Percentiles rank a stretch among this genome's conserved stretches.
Conservation (phyloP, 345 rosid species). For the Salix exigua region DNA sequence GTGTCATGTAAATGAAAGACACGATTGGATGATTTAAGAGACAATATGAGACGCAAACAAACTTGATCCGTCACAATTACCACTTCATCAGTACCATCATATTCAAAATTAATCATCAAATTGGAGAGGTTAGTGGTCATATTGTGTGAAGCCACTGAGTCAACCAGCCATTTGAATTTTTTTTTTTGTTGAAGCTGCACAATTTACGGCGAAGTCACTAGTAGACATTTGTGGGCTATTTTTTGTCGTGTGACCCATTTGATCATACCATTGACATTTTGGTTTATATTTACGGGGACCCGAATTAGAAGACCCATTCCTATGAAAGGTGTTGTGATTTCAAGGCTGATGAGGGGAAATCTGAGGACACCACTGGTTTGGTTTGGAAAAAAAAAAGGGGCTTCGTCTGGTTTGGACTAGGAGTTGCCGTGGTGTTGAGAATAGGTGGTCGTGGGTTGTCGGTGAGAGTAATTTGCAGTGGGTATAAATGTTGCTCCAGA, state of each 20-base stretch:
- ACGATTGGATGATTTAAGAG: not conserved
- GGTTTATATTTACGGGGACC: too few species aligned
- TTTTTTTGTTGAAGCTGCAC: too few species aligned
- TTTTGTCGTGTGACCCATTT: not conserved
- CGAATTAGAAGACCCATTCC: not conserved
- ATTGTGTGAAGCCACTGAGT: too few species aligned
- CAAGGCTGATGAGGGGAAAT: not conserved
- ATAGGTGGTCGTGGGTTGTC: too few species aligned
- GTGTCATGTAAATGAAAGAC: not conserved
- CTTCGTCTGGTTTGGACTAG: too few species aligned
- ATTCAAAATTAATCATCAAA: too few species aligned
- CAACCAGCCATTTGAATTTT: too few species aligned
- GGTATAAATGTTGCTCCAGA: not conserved
- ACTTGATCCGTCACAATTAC: not conserved
- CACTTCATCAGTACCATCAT: not conserved
- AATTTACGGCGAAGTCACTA: too few species aligned
- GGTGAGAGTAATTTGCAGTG: not conserved
- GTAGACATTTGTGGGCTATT: too few species aligned
- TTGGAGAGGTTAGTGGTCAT: too few species aligned
- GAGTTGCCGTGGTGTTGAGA: too few species aligned
- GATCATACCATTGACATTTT: not conserved
- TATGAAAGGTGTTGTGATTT: rapidly evolving
- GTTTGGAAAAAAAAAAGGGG: too few species aligned
- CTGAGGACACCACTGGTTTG: not conserved
- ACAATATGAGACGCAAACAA: not conserved